Evolutionary conservation across 306 rosid genomes (phyloP).

Genomic region (Gynostemma pentaphyllum): DNA sequence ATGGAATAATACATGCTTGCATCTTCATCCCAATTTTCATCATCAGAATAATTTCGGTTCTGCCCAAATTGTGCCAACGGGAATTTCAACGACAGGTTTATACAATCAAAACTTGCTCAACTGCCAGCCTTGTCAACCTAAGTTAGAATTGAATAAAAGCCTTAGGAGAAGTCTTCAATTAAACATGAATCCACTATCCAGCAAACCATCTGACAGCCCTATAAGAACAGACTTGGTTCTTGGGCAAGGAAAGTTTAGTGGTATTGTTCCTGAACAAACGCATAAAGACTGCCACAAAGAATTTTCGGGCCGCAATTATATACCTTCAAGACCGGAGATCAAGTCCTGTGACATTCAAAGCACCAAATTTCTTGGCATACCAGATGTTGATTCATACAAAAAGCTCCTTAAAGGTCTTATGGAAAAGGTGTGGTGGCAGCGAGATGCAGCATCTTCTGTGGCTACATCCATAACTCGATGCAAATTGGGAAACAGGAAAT

Average conservation of each 20-base stretch:
- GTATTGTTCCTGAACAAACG: constrained; percentile 20
- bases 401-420: constrained; percentile 52
- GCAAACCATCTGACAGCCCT: constrained; percentile 35
- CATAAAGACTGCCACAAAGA: constrained; percentile 44
- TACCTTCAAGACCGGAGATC: constrained; percentile 5
- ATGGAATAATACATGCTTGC: constrained; percentile 68
- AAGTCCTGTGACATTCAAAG: constrained; percentile 36
- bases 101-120: constrained; percentile 40
- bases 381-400: constrained; percentile 75
- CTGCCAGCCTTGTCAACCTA: constrained; percentile 50
- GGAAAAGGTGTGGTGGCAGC: constrained; percentile 99
- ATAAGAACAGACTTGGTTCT: constrained; percentile 71
- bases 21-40: constrained; percentile 65
- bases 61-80: constrained; percentile 34
- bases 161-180: constrained; percentile 48
- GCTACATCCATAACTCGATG: constrained; percentile 72
- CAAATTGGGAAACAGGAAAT: constrained; percentile 60
- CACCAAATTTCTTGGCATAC: constrained; percentile 31
- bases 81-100: constrained; percentile 40
- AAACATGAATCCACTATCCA: constrained; percentile 35
- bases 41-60: constrained; percentile 33
- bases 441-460: constrained; percentile 75
- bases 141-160: constrained; percentile 44
- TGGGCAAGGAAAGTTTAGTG: constrained; percentile 43
- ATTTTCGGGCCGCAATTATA: constrained; percentile 13